A percentile compares a stretch with the other conserved stretches of the same genome.
These are phyloP conservation scores for Protomyces inundatus DNA, from an alignment of 1,139 yeast species.

Conservation along the genomic window DNA sequence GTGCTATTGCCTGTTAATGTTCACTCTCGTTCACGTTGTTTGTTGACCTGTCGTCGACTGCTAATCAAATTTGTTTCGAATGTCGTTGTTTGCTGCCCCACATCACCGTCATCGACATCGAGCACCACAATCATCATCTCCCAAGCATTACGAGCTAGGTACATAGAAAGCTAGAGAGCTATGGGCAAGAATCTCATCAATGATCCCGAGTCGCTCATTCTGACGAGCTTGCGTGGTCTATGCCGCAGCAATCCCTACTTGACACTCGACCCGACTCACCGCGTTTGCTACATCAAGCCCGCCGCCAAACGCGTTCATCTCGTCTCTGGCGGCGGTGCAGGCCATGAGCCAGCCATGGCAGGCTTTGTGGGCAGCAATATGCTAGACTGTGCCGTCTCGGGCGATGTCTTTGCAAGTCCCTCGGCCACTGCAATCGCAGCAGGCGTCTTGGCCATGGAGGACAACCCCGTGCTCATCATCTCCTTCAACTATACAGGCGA, in stretches of 20 bases:
- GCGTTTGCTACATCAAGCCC: conserved; percentile 27
- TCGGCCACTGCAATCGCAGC: conserved; percentile 47
- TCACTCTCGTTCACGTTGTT: background rate
- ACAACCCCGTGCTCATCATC: conserved; percentile 56
- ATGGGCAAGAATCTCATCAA: conserved; percentile 31
- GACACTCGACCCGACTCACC: conserved; percentile 30
- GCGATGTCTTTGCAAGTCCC: conserved; percentile 64
- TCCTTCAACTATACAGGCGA: conserved; percentile 94
- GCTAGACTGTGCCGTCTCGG: conserved; percentile 82
- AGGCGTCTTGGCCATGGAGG: conserved; percentile 57
- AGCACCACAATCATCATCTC: no score
- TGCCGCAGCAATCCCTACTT: conserved; percentile 30
- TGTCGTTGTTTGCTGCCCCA: no score
- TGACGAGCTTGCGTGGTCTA: conserved; percentile 31
- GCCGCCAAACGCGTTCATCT: conserved; percentile 49
- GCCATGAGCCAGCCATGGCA: conserved; percentile 91
- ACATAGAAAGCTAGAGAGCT: background rate
- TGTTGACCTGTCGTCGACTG: background rate
- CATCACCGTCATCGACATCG: no score
- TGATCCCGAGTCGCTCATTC: conserved; percentile 29
- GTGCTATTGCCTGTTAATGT: background rate
- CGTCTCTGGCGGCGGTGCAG: conserved; percentile 90
- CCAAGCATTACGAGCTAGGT: no score
- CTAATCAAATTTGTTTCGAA: no score
- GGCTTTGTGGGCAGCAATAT: conserved; percentile 83